Evolutionary conservation across 495 filamentous ascomycete species (phyloP).

Genomic region (Coniosporium apollinis): DNA sequence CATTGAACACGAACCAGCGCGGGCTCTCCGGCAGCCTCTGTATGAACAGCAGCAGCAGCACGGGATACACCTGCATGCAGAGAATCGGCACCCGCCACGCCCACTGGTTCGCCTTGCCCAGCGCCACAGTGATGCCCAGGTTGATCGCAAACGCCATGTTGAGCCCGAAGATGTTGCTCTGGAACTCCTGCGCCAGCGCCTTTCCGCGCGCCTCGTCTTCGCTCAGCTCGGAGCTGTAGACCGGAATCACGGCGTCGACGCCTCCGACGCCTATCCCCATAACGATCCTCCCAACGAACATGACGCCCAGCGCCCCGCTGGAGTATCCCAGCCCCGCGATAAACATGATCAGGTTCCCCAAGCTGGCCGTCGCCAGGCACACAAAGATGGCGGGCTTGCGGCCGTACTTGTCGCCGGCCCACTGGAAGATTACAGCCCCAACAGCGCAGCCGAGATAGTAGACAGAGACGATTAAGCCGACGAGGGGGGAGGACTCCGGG

Average conservation of each 20-base stretch:
- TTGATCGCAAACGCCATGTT: constrained; percentile 35
- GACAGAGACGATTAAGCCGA: constrained; percentile 40
- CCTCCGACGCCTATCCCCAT: constrained; percentile 42
- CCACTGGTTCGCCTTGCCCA: constrained; percentile 25
- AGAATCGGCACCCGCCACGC: constrained; percentile 46
- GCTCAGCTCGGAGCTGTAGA: constrained; percentile 37
- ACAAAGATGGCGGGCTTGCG: constrained; percentile 32
- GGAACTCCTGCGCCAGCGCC: constrained; percentile 40
- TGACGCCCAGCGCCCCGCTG: constrained; percentile 27
- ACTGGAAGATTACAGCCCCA: constrained; percentile 34
- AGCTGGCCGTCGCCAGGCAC: constrained; percentile 29
- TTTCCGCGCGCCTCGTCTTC: constrained; percentile 32
- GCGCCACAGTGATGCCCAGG: constrained; percentile 17
- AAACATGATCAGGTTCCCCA: constrained; percentile 41
- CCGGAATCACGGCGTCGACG: constrained; percentile 38
- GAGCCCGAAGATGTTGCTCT: constrained; percentile 40
- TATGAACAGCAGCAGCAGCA: constrained; percentile 30
- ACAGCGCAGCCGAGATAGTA: constrained; percentile 40
- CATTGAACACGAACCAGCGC: constrained; percentile 33
- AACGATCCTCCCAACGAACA: constrained; percentile 35
- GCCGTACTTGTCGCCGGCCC: constrained; percentile 30
- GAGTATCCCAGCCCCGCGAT: constrained; percentile 29
- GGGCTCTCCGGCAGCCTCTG: constrained; percentile 36
- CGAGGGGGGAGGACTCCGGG: constrained; percentile 25
- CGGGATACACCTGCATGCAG: constrained; percentile 39